Evolutionary conservation across 1,284 basidiomycete species (phyloP).

Genomic region (Cryptococcus hybrid): DNA sequence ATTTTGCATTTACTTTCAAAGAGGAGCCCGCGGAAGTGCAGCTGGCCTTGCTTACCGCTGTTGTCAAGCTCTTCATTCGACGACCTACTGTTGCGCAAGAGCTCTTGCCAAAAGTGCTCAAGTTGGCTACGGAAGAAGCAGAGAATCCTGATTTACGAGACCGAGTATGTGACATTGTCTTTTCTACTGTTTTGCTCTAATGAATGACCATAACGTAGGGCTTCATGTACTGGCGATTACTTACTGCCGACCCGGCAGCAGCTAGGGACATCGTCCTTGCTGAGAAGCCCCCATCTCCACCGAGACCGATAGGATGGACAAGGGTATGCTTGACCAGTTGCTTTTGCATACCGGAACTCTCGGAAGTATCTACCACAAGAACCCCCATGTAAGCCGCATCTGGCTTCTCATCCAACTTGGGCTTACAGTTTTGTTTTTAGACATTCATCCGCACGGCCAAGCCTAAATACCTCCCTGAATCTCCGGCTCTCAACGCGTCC

Average conservation of each 20-base stretch:
- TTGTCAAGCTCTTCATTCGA: slow-evolving; percentile 94
- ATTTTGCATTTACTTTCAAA: slow-evolving; percentile 87
- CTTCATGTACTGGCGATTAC: slow-evolving; percentile 99
- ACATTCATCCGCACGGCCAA: slow-evolving; percentile 52
- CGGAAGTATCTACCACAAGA: slow-evolving; percentile 51
- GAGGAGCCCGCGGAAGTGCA: slow-evolving; percentile 95
- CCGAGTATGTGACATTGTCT: slow-evolving; percentile 31
- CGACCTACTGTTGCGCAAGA: slow-evolving; percentile 89
- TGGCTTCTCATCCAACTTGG: not conserved
- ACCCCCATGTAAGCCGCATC: slow-evolving; percentile 36
- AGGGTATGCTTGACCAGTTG: slow-evolving; percentile 83
- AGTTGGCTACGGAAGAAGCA: slow-evolving; percentile 93
- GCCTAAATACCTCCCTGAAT: slow-evolving; percentile 45
- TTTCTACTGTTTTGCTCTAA: not conserved
- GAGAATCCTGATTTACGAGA: slow-evolving; percentile 98
- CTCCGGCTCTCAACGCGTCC: slow-evolving; percentile 46
- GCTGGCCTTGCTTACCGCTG: slow-evolving; percentile 90
- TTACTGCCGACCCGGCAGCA: slow-evolving; percentile 87
- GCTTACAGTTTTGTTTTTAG: slow-evolving; percentile 9
- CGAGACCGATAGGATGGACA: slow-evolving; percentile 95
- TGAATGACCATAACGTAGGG: slow-evolving; percentile 48
- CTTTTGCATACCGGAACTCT: slow-evolving; percentile 50
- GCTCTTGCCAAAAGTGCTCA: slow-evolving; percentile 83
- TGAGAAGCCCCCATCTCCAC: slow-evolving; percentile 97
- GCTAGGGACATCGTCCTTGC: slow-evolving; percentile 90